These are phyloP conservation scores for Quercus glauca DNA, from an alignment of 306 rosid genomes.

Conservation along the genomic window DNA sequence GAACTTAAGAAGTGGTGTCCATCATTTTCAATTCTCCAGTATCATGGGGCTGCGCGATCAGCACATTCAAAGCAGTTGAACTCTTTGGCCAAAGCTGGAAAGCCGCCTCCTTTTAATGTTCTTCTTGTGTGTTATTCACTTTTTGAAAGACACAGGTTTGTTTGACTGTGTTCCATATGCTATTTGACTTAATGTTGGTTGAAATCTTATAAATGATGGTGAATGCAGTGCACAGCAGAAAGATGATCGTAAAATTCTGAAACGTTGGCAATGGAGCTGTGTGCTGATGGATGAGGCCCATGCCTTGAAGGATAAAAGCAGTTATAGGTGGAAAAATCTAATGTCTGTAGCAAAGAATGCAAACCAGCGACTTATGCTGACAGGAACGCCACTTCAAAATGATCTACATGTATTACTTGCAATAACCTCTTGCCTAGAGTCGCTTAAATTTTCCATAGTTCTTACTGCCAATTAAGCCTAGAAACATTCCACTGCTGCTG, in stretches of 20 bases:
- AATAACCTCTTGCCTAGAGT: background rate
- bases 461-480: background rate
- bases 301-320: slow-evolving; percentile 91
- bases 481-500: background rate
- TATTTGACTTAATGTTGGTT: slow-evolving; percentile 2
- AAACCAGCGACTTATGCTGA: slow-evolving; percentile 91
- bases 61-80: slow-evolving; percentile 77
- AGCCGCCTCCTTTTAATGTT: slow-evolving; percentile 91
- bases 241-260: slow-evolving; percentile 88
- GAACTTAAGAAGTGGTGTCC: slow-evolving; percentile 95
- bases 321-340: slow-evolving; percentile 94
- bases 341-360: slow-evolving; percentile 93
- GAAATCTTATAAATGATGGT: slow-evolving; percentile 31
- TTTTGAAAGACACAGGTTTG: slow-evolving; percentile 94
- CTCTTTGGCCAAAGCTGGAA: slow-evolving; percentile 75
- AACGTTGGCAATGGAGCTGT: slow-evolving; percentile 96
- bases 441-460: background rate
- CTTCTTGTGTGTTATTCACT: slow-evolving; percentile 96
- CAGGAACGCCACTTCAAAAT: slow-evolving; percentile 97
- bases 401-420: slow-evolving; percentile 65
- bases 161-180: slow-evolving; percentile 4
- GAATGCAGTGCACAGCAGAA: slow-evolving; percentile 88
- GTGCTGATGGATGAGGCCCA: slow-evolving; percentile 99
- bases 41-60: slow-evolving; percentile 76
- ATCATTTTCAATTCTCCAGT: slow-evolving; percentile 76